These are phyloP conservation scores for Cymodocea nodosa DNA, from an alignment of 116 monocot species.

Conservation along the genomic window DNA sequence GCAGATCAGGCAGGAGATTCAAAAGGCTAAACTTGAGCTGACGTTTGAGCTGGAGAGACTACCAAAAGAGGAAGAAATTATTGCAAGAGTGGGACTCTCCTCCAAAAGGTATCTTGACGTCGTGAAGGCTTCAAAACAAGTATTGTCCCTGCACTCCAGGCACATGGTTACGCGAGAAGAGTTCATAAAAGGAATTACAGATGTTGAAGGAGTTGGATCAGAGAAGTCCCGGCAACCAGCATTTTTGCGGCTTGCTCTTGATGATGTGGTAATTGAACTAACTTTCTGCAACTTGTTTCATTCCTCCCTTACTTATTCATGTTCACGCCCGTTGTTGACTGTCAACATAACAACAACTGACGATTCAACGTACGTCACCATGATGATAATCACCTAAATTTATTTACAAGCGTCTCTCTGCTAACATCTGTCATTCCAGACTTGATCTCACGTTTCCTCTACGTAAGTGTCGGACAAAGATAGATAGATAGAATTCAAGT, in stretches of 20 bases:
- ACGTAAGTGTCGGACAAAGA: no score
- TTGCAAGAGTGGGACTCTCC: constrained; percentile 48
- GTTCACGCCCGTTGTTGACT: no score
- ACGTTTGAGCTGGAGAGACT: constrained; percentile 44
- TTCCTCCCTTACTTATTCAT: no score
- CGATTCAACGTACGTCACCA: no score
- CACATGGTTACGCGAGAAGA: constrained; percentile 79
- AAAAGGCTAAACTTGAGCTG: constrained; percentile 52
- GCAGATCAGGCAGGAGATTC: constrained; percentile 70
- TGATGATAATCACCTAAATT: no score
- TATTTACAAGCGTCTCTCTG: no score
- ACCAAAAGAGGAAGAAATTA: constrained; percentile 67
- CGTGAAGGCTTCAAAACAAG: constrained; percentile 54
- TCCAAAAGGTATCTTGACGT: constrained; percentile 59
- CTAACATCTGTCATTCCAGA: no score
- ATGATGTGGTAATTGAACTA: constrained; percentile 68
- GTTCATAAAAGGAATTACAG: constrained; percentile 63
- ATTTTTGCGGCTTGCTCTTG: constrained; percentile 74
- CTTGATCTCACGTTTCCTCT: no score
- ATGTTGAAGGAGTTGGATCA: constrained; percentile 37
- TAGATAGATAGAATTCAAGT: no score
- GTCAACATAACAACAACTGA: no score
- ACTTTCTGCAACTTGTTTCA: no score
- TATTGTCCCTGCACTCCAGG: constrained; percentile 56
- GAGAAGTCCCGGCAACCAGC: constrained; percentile 48